These are phyloP conservation scores for Mycosphaerella sp. DNA, from an alignment of 2,329 filamentous ascomycete genomes.

Conservation along the genomic window DNA sequence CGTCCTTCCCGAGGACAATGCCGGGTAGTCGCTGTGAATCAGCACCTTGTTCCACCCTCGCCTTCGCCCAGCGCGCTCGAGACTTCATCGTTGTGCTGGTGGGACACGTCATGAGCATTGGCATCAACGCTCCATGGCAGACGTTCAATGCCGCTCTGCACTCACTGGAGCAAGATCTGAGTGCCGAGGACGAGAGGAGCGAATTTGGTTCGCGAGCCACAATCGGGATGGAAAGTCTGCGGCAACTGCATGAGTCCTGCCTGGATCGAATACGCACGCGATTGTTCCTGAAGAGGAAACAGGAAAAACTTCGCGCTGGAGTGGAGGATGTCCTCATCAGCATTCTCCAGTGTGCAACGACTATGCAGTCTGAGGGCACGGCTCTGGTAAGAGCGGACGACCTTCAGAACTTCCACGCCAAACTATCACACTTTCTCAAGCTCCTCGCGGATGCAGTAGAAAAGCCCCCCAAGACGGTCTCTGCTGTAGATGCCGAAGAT, in stretches of 20 bases:
- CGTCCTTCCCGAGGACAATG: slow-evolving; percentile 29
- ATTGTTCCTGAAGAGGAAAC: slow-evolving; percentile 30
- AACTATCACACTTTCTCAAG: slow-evolving; percentile 8
- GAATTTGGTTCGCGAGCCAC: slow-evolving; percentile 11
- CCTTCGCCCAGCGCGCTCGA: slow-evolving; percentile 67
- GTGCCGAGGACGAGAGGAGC: slow-evolving; percentile 38
- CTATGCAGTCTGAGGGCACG: not conserved
- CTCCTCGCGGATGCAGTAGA: slow-evolving; percentile 15
- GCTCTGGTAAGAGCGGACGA: not conserved
- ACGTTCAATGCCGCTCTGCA: slow-evolving; percentile 61
- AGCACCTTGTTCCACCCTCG: not conserved
- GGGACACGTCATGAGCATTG: slow-evolving; percentile 73
- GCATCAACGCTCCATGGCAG: slow-evolving; percentile 66
- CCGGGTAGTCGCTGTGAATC: not conserved
- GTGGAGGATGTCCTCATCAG: slow-evolving; percentile 26
- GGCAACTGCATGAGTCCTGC: slow-evolving; percentile 25
- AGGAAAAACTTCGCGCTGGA: slow-evolving; percentile 21
- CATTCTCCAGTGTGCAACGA: slow-evolving; percentile 22
- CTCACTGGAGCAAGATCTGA: slow-evolving; percentile 54
- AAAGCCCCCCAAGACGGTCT: slow-evolving; percentile 14
- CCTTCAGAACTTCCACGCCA: slow-evolving; percentile 6
- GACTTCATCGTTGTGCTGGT: slow-evolving; percentile 69
- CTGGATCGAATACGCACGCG: slow-evolving; percentile 28
- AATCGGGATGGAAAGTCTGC: slow-evolving; percentile 24
- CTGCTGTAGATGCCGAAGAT: slow-evolving; percentile 11